A percentile compares a stretch with the other conserved stretches of the same genome.
These are phyloP conservation scores for Diatrype stigma DNA, from an alignment of 2,329 filamentous ascomycete genomes.

Conservation along the genomic window DNA sequence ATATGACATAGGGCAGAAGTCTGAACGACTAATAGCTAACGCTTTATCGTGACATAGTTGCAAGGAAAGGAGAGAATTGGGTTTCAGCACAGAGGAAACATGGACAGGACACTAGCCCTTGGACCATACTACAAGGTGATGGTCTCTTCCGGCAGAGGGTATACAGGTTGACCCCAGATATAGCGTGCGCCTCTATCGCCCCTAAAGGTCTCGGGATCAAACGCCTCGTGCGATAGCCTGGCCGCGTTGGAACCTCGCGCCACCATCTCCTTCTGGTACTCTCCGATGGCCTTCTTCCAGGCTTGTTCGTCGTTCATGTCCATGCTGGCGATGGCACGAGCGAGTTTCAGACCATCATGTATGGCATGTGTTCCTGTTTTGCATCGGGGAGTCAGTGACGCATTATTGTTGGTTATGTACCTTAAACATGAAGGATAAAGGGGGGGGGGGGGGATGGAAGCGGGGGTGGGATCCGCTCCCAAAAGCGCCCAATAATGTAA, in stretches of 20 bases:
- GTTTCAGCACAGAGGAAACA: no score
- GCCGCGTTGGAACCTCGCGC: constrained; percentile 21
- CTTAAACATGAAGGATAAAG: no score
- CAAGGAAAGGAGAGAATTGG: no score
- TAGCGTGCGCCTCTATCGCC: constrained; percentile 5
- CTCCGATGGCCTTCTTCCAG: constrained; percentile 18
- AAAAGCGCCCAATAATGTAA: no score
- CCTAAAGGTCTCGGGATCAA: constrained; percentile 11
- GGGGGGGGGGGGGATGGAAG: no score
- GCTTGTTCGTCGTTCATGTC: constrained; percentile 9
- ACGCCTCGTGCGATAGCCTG: constrained; percentile 15
- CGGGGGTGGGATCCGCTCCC: no score
- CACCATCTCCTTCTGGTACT: constrained; percentile 26
- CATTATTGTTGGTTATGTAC: no score
- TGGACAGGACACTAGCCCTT: no score
- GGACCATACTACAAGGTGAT: constrained; percentile 3
- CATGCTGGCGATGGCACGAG: constrained; percentile 18
- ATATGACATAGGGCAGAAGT: no score
- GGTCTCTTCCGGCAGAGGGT: constrained; percentile 14
- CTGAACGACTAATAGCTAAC: no score
- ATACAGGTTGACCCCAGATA: constrained; percentile 14
- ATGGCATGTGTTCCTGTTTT: constrained; percentile 17
- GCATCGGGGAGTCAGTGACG: no score
- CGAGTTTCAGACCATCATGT: constrained; percentile 46
- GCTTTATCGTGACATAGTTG: no score